Conservation (phyloP, 1,139 yeast species). For the Yarrowia galli region DNA sequence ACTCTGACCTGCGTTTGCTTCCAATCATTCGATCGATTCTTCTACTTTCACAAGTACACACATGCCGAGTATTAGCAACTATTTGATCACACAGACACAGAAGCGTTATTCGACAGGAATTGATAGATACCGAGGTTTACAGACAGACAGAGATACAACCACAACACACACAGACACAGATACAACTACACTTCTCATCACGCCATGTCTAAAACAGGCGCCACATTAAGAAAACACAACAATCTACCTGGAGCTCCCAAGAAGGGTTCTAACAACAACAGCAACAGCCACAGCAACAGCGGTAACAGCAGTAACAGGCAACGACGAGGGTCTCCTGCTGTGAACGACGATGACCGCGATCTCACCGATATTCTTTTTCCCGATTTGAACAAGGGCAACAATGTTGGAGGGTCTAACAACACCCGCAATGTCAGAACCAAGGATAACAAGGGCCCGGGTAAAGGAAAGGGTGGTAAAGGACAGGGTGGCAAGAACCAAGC, state of each 20-base stretch:
- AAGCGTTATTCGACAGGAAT: conserved; percentile 3
- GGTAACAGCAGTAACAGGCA: no score
- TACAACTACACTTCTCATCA: neutral
- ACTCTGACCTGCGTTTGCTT: neutral
- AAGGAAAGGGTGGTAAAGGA: conserved; percentile 7
- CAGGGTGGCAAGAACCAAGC: neutral
- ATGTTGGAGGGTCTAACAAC: neutral
- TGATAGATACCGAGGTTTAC: neutral
- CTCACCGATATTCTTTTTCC: conserved; percentile 46
- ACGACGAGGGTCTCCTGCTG: conserved; percentile 14
- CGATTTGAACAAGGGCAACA: conserved; percentile 41
- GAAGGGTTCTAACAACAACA: conserved; percentile 1
- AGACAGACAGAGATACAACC: neutral
- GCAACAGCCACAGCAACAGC: conserved; percentile 2
- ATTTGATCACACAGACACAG: conserved; percentile 1
- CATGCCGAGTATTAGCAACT: conserved; percentile 19
- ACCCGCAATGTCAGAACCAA: conserved; percentile 26
- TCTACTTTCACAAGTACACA: neutral
- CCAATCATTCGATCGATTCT: neutral
- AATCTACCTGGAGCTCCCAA: conserved; percentile 26
- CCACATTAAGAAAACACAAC: conserved; percentile 23
- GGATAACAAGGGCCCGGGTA: conserved; percentile 21
- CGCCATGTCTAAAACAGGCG: conserved; percentile 31
- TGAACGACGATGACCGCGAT: conserved; percentile 40
- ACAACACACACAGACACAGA: conserved; percentile 1